These are phyloP conservation scores for Talaromyces sp. DNA, from an alignment of 2,329 filamentous ascomycete species.

Conservation along the genomic window DNA sequence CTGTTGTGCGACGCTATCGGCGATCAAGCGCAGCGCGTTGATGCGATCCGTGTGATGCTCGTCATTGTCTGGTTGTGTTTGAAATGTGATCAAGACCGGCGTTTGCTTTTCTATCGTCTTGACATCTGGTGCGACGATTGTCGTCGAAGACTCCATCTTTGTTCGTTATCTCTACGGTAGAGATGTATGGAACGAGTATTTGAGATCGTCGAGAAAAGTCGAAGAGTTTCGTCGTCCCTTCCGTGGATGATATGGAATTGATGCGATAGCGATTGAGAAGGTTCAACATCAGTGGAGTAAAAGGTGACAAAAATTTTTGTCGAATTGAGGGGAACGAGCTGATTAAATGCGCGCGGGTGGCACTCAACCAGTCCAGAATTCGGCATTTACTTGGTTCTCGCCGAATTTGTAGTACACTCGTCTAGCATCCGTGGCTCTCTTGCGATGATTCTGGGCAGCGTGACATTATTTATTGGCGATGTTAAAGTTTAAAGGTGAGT, in stretches of 20 bases:
- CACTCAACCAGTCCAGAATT: background rate
- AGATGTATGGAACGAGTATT: background rate
- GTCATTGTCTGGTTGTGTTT: slow-evolving; percentile 38
- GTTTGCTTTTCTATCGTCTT: background rate
- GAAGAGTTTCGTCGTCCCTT: background rate
- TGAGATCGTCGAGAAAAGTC: background rate
- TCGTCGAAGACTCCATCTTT: background rate
- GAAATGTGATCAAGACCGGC: slow-evolving; percentile 27
- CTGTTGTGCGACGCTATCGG: slow-evolving; percentile 80
- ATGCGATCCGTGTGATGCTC: slow-evolving; percentile 53
- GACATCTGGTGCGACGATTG: background rate
- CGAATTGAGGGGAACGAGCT: background rate
- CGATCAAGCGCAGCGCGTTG: slow-evolving; percentile 67
- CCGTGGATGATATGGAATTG: background rate
- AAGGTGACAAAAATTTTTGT: background rate
- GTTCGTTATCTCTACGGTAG: background rate
- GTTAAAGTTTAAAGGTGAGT: background rate
- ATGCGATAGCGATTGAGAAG: background rate
- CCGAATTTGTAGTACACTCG: no score
- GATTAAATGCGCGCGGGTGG: background rate
- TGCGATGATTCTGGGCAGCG: background rate
- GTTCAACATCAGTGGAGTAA: background rate
- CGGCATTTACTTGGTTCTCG: background rate
- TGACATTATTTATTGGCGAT: background rate
- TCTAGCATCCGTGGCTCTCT: no score